Conservation (phyloP, 306 rosid genomes). For the Prunus mume region DNA sequence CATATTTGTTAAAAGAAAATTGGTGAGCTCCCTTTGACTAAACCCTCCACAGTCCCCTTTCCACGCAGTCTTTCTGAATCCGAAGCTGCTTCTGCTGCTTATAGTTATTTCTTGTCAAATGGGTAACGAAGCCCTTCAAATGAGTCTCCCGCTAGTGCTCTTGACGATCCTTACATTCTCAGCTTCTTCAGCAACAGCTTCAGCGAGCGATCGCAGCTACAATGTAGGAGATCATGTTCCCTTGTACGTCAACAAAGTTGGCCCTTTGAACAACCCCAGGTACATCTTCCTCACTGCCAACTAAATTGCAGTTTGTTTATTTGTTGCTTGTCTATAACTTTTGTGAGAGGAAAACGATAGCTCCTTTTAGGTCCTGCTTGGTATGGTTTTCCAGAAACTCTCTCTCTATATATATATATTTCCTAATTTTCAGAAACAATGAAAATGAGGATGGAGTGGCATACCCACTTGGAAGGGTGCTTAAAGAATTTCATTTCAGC, state of each 20-base stretch:
- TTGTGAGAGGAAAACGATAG: not conserved
- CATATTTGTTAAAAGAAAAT: too few species aligned
- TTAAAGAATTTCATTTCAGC: not conserved
- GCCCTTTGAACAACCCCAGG: slow-evolving; percentile 91
- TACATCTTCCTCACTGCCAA: slow-evolving; percentile 10
- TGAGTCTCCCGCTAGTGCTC: slow-evolving; percentile 35
- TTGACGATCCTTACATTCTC: slow-evolving; percentile 20
- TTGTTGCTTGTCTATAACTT: not conserved
- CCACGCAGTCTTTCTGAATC: not conserved
- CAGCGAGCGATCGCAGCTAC: slow-evolving; percentile 53
- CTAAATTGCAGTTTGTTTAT: not conserved
- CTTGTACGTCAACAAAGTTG: slow-evolving; percentile 71
- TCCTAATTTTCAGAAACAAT: not conserved
- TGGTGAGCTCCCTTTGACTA: not conserved
- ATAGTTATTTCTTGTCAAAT: slow-evolving; percentile 9
- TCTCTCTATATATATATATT: not conserved
- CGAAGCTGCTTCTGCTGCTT: not conserved
- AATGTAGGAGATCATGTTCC: slow-evolving; percentile 55
- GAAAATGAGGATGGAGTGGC: not conserved
- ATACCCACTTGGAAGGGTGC: slow-evolving; percentile 7
- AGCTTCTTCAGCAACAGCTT: slow-evolving; percentile 33
- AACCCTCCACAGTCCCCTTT: not conserved
- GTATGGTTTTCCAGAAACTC: not conserved
- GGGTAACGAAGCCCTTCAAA: slow-evolving; percentile 29
- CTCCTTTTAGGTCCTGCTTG: not conserved